Evolutionary conservation across 257 asterid species (phyloP), one percentile per base, ranked within the genome.

Genomic region (Salvia rosmarinus): DNA sequence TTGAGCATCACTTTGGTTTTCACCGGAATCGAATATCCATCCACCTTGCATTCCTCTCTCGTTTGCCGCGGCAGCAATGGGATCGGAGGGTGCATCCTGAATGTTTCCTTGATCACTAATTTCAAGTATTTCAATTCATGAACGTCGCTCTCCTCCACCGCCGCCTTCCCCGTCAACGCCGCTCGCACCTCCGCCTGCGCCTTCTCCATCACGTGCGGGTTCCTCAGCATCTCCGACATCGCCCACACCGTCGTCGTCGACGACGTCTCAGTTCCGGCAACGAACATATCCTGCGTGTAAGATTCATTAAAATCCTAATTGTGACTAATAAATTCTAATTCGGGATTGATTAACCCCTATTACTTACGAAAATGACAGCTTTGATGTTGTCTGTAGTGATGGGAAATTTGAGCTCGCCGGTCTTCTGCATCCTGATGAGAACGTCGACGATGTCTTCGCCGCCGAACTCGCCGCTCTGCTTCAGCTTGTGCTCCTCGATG

Each of bases 381-480:
- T 76, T 82, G 76, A 79, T 69, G 74, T 32, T 32, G 37, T 32
- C 37, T 32, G 37, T 32, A 25, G 2, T 76, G 10, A 9, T 70
- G 55, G 55, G 55, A 23, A 49, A 16, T 16, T 49, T 49, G 12
- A 49, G 78, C 39, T 60, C 82, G 5, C 63, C 74, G 51, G 55
- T 71, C 20, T 49, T 28, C 60, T 76, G 76, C 56, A 80, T 74
- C 65, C 79, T 64, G 34, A 77, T 49, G 0, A 80, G 68, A 42
- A 73, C 82, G 52, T 80, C 79, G 3, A 77, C 74, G 1, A 80
- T 70, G 3, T 80, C 83, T 62, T 79, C 83, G 0, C 78, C 72
- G 1, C 67, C 77, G 8, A 60, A 70, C 47, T 71, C 75, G 0
- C 77, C 83, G 8, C 73, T 61, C 59, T 17, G 51, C 59, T 75